Evolutionary conservation across 73 alveolate genomes (phyloP).

Genomic region (Blepharisma japonicum): DNA sequence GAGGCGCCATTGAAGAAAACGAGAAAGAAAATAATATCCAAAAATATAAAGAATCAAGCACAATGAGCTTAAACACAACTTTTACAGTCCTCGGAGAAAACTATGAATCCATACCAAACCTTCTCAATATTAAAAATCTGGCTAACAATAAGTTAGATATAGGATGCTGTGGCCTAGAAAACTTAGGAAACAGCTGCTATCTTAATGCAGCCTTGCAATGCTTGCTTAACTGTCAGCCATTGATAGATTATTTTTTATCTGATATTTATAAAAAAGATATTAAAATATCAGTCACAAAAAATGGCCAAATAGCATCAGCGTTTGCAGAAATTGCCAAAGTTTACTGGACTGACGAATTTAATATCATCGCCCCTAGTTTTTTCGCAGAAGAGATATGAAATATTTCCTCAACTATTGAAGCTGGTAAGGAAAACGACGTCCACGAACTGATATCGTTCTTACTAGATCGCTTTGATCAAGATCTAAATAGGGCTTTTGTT

Average conservation of each 20-base stretch:
- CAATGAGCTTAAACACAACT: too few species aligned
- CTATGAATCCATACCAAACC: too few species aligned
- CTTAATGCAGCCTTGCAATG: constrained; percentile 80
- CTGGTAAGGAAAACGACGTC: constrained; percentile 64
- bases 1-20: too few species aligned
- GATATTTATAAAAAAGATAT: constrained; percentile 45
- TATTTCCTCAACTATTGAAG: constrained; percentile 40
- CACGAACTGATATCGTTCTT: constrained; percentile 62
- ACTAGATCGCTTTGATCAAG: constrained; percentile 73
- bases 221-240: constrained; percentile 57
- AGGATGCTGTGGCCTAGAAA: constrained; percentile 43
- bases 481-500: constrained; percentile 49
- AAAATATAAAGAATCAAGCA: too few species aligned
- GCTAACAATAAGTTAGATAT: too few species aligned
- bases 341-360: constrained; percentile 52
- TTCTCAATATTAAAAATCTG: too few species aligned
- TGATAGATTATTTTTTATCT: constrained; percentile 64
- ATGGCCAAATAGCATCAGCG: constrained; percentile 51
- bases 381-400: constrained; percentile 44
- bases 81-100: too few species aligned
- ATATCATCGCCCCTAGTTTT: constrained; percentile 41
- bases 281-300: constrained; percentile 47
- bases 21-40: too few species aligned
- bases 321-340: constrained; percentile 47
- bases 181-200: constrained; percentile 80